Conservation (phyloP, 2,329 filamentous ascomycete genomes). For the Colletotrichum theobromicola region DNA sequence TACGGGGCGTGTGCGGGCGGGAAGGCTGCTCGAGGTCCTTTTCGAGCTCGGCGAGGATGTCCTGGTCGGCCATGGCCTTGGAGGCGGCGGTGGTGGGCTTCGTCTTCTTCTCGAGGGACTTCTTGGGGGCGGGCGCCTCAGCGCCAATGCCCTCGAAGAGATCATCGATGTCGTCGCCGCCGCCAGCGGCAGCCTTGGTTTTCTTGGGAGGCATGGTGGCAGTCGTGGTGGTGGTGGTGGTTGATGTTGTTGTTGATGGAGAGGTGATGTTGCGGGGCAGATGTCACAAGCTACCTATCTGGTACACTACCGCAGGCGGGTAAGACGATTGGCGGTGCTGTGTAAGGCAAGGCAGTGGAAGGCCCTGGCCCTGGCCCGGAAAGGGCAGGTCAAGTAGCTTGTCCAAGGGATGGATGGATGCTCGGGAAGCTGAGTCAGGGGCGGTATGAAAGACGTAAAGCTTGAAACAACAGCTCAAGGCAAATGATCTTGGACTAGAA, state of each 20-base stretch:
- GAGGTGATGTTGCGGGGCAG: constrained; percentile 9
- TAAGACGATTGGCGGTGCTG: neutral
- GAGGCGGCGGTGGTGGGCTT: constrained; percentile 55
- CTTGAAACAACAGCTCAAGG: neutral
- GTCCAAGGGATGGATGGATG: neutral
- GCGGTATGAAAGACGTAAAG: neutral
- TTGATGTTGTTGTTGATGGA: neutral
- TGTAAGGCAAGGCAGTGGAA: neutral
- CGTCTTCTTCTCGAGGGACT: constrained; percentile 45
- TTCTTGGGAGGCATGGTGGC: constrained; percentile 65
- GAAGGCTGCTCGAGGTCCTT: constrained; percentile 65
- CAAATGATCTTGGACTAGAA: neutral
- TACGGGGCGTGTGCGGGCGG: constrained; percentile 83
- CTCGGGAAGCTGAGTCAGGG: constrained; percentile 16
- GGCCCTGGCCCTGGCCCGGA: neutral
- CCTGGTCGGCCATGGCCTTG: constrained; percentile 63
- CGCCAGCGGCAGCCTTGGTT: constrained; percentile 58
- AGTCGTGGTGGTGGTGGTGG: neutral
- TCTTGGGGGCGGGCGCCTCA: constrained; percentile 54
- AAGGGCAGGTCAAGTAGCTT: neutral
- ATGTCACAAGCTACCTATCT: constrained; percentile 12
- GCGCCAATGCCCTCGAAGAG: constrained; percentile 68
- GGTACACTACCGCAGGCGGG: neutral
- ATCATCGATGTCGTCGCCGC: constrained; percentile 69
- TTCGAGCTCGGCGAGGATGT: constrained; percentile 88